Base-by-base conservation (phyloP, 331 rosid genomes). In the Erythrophleum ivorense region DNA sequence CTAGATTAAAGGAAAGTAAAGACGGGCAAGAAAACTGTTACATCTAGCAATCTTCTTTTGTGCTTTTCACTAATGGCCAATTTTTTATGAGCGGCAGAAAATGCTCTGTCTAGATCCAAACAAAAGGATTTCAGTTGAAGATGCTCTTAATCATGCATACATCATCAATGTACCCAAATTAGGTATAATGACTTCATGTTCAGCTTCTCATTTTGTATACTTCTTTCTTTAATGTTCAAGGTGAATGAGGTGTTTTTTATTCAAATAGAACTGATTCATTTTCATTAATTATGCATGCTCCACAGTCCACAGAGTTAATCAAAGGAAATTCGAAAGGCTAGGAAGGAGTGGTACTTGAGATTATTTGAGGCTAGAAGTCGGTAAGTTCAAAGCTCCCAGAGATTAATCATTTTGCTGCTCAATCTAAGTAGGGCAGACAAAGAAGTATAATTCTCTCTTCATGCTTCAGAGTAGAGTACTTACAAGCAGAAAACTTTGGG, bases 61-160 rank as follows among this genome's bases (percentile, higher is more conserved):
- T 66, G 7, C 1, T 59, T 66, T 67, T 45, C 48, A 65, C 7
- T 54, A 6, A 41, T 1, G 36, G 6, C 0, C 46, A 40, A 4
- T 68, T 82, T 68, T 69, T 74, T 6, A 29, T 77, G 41, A 15
- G 58, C 57, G 29, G 60, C 81, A 84, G 86, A 59, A 11, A 9
- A 2, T 84, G 84, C 78, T 84, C 21, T 75, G 75, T 59, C 12
- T 75, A 62, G 38, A 84, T 50, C 84, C 87, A 75, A n/a, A 0
- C 0, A 12, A 4, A 15, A 75, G 87, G 54, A 84, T 84, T 75
- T 58, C 87, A 38, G 84, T 81, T 0, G 29, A 52, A 50, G 70
- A 67, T 40, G 84, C 87, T 75, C 78, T 84, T n/a, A n/a, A 10
- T 1, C 84, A 80, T 75, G 10, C 78, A 9, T 84, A 50, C 12